Percentiles rank a stretch among this genome's conserved stretches.
These are phyloP conservation scores for Botrytis hyacinthi DNA, from an alignment of 2,329 filamentous ascomycete species.

Conservation along the genomic window DNA sequence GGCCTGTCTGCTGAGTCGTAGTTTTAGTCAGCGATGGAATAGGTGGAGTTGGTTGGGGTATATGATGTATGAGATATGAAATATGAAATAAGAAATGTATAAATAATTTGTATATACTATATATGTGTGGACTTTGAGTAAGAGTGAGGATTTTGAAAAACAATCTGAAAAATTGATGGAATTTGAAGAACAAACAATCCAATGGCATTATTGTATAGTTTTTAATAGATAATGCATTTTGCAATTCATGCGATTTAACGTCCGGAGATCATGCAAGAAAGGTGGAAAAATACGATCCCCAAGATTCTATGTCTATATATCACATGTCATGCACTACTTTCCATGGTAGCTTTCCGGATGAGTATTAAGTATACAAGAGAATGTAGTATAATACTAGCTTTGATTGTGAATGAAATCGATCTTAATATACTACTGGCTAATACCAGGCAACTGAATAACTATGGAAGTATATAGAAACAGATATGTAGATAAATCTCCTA, in stretches of 20 bases:
- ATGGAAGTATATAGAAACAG: neutral
- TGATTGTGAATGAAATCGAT: neutral
- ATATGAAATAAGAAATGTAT: neutral
- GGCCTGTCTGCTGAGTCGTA: slow-evolving; percentile 22
- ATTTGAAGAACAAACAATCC: neutral
- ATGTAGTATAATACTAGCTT: neutral
- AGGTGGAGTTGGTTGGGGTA: neutral
- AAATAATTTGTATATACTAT: neutral
- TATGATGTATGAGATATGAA: neutral
- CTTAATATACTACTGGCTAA: neutral
- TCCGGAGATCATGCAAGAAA: neutral
- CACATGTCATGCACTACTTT: neutral
- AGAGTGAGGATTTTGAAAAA: neutral
- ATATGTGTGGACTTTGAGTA: neutral
- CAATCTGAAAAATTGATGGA: neutral
- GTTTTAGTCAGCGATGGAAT: neutral
- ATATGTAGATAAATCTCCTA: neutral
- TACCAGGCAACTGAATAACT: neutral
- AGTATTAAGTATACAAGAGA: neutral
- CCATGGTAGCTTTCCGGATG: neutral
- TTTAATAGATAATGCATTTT: neutral
- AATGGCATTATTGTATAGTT: neutral
- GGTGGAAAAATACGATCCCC: neutral
- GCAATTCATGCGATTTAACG: accelerated
- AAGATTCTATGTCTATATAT: neutral